Conservation (phyloP, 768 basidiomycete genomes). For the Fistulinella prunicolor region DNA sequence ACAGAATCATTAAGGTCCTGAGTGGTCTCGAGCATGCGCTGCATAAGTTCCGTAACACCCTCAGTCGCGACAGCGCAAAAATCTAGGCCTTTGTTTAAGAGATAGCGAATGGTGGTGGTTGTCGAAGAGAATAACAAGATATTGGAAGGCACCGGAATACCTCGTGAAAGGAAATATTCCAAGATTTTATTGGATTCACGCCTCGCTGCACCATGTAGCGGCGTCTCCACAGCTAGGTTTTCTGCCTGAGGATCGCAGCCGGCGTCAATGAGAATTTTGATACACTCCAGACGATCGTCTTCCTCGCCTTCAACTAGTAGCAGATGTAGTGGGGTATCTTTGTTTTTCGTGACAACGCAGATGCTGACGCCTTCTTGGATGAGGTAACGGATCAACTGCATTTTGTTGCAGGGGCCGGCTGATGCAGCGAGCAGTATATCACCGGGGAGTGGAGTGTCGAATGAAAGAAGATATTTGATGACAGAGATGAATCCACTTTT, state of each 20-base stretch:
- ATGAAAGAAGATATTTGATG: not conserved
- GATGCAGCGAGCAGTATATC: not conserved
- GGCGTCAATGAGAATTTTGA: not conserved
- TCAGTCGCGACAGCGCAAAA: not conserved
- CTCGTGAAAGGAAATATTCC: not conserved
- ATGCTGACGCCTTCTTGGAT: not conserved
- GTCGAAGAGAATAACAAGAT: not conserved
- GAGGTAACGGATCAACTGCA: not conserved
- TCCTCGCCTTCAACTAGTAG: not conserved
- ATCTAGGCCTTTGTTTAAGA: not conserved
- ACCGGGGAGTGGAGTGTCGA: not conserved
- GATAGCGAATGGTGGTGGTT: not conserved
- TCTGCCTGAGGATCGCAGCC: not conserved
- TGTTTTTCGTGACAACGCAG: not conserved
- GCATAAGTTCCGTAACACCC: not conserved
- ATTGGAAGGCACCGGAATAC: not conserved
- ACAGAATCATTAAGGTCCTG: no score
- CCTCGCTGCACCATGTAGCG: not conserved
- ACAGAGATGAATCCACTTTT: not conserved
- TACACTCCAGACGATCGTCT: not conserved
- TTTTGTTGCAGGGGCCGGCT: not conserved
- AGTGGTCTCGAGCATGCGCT: not conserved
- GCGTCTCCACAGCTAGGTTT: not conserved
- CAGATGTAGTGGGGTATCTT: not conserved
- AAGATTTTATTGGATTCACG: not conserved